These are phyloP conservation scores for Aspergillus pseudoglaucus DNA, from an alignment of 2,329 filamentous ascomycete genomes.

Conservation along the genomic window DNA sequence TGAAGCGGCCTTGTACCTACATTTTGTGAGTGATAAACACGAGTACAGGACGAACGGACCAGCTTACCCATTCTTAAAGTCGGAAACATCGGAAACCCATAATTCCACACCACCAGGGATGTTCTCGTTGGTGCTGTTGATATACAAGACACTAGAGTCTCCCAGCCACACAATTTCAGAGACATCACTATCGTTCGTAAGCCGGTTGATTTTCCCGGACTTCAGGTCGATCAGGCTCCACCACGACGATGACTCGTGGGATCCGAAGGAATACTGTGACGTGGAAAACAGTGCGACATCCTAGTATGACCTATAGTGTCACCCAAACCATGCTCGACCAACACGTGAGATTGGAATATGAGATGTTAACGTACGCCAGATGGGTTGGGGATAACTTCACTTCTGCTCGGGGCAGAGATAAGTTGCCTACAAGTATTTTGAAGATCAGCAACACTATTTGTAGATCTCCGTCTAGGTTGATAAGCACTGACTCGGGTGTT, in stretches of 20 bases:
- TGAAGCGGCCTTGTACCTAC: constrained; percentile 34
- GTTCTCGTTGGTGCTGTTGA: constrained; percentile 42
- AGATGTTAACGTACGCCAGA: constrained; percentile 29
- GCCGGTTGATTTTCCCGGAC: constrained; percentile 56
- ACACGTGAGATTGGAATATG: constrained; percentile 1
- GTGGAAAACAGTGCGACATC: constrained; percentile 47
- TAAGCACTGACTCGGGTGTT: constrained; percentile 23
- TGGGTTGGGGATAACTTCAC: constrained; percentile 33
- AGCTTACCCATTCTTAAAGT: constrained; percentile 28
- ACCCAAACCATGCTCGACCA: neutral
- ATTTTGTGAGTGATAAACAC: constrained; percentile 1
- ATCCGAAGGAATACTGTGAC: constrained; percentile 73
- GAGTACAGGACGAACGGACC: neutral
- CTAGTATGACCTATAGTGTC: constrained; percentile 12
- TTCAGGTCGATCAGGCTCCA: constrained; percentile 67
- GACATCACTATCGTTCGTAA: constrained; percentile 59
- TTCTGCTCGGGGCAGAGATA: constrained; percentile 32
- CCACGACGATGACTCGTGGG: constrained; percentile 56
- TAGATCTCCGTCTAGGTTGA: too few species aligned
- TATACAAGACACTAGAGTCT: constrained; percentile 53
- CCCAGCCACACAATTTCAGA: constrained; percentile 72
- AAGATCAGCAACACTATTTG: too few species aligned
- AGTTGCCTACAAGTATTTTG: constrained; percentile 25
- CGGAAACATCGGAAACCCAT: constrained; percentile 29
- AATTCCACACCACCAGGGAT: constrained; percentile 35